A percentile compares a stretch with the other conserved stretches of the same genome.
Evolutionary conservation across 1,139 yeast genomes (phyloP).

Genomic region (Kodamaea ohmeri): DNA sequence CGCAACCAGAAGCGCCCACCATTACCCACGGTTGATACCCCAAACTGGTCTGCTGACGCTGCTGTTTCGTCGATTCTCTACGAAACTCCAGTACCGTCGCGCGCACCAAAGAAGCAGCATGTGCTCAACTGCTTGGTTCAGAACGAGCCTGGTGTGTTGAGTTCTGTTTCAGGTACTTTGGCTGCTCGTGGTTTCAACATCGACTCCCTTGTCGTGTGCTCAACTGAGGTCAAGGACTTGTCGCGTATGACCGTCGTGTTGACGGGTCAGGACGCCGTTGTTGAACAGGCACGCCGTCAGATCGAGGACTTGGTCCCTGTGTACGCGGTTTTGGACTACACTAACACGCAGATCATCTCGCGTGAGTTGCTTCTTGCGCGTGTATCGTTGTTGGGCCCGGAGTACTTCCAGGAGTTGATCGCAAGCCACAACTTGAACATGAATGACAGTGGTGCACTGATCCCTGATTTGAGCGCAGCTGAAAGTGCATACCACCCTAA

Average conservation of each 20-base stretch:
- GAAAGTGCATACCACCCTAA: conserved; percentile 77
- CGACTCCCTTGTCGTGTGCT: conserved; percentile 94
- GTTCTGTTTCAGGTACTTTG: conserved; percentile 88
- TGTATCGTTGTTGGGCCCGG: conserved; percentile 91
- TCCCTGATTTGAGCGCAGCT: conserved; percentile 49
- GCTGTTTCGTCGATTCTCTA: conserved; percentile 94
- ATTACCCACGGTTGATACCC: conserved; percentile 91
- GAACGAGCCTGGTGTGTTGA: conserved; percentile 96
- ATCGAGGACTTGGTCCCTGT: conserved; percentile 97
- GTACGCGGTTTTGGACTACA: conserved; percentile 93
- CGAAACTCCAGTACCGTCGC: conserved; percentile 82
- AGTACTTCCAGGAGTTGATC: conserved; percentile 91
- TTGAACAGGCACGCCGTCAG: conserved; percentile 98
- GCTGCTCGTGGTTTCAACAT: conserved; percentile 98
- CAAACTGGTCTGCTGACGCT: conserved; percentile 91
- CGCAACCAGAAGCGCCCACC: conserved; percentile 86
- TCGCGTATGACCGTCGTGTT: conserved; percentile 96
- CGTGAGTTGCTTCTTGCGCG: conserved; percentile 90
- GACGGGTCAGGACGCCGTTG: conserved; percentile 92
- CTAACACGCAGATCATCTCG: conserved; percentile 83
- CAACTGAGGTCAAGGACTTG: conserved; percentile 91
- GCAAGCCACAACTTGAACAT: conserved; percentile 72
- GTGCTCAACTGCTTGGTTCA: conserved; percentile 95
- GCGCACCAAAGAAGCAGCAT: conserved; percentile 72
- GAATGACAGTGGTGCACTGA: conserved; percentile 36